phyloP scores from a whole-genome alignment of 306 rosid species.

The Morella rubra region DNA sequence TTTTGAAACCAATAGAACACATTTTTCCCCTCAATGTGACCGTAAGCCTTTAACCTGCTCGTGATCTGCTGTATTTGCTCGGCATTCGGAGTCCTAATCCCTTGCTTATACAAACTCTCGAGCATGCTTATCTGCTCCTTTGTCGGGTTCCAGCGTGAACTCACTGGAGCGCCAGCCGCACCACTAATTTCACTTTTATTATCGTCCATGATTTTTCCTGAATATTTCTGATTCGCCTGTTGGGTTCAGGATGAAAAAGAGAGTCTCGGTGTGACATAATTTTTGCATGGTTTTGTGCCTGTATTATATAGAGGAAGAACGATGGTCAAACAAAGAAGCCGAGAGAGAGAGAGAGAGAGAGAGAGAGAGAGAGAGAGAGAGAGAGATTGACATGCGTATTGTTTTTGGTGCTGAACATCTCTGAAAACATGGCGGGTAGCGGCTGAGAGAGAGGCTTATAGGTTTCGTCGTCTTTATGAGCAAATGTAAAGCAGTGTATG shows the following conservation, averaged over 20 bases:
- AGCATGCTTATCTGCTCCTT: constrained; percentile 79
- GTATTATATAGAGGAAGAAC: constrained; percentile 41
- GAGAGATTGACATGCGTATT: constrained; percentile 86
- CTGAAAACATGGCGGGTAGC: constrained; percentile 93
- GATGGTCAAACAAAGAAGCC: constrained; percentile 34
- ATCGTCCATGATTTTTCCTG: constrained; percentile 29
- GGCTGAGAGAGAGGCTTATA: constrained; percentile 37
- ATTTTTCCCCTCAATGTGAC: constrained; percentile 94
- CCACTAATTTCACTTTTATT: neutral
- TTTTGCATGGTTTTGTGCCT: constrained; percentile 37
- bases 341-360: constrained; percentile 7
- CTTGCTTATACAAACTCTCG: constrained; percentile 77
- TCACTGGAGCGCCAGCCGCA: constrained; percentile 14
- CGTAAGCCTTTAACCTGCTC: constrained; percentile 50
- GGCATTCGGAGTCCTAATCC: constrained; percentile 79
- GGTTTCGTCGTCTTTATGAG: constrained; percentile 34
- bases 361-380: constrained; percentile 33
- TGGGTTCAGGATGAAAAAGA: neutral
- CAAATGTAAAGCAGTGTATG: constrained; percentile 22
- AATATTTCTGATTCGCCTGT: neutral
- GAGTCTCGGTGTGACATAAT: neutral
- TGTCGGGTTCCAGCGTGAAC: constrained; percentile 83
- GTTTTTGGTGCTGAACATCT: constrained; percentile 81
- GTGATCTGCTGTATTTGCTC: constrained; percentile 82
- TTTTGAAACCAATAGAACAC: constrained; percentile 98